Base-by-base conservation (phyloP, 495 filamentous ascomycete genomes). In the Bacidia gigantensis region DNA sequence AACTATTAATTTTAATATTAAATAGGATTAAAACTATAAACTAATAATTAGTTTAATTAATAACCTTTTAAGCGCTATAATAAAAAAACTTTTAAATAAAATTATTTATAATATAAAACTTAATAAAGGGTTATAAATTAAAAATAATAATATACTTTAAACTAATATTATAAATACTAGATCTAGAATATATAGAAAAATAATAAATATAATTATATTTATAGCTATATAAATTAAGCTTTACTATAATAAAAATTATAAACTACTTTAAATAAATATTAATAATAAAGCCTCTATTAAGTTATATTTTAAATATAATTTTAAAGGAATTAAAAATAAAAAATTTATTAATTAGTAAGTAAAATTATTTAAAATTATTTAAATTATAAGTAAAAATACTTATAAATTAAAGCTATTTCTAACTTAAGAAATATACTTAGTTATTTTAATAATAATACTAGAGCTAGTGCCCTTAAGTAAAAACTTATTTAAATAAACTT, bases 171-270 rank as follows among this genome's bases (percentile, higher is more conserved):
- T n/a, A 22, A 20, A 12, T 25, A 20, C 5, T 3, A 25, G 50
- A 42, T n/a, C n/a, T n/a, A n/a, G 12, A 24, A 14, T 50, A 7
- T 20, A 50, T 50, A 23, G 26, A 50, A 17, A 55, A 7, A 11
- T 26, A 42, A 26, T 18, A 55, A 44, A 55, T 44, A 50, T n/a
- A 43, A 11, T 22, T n/a, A 3, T 3, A 39, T 18, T 48, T 48
- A 26, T 11, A 25, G 25, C 11, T 9, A 25, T 25, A 22, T 1
- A 21, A 9, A 22, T 29, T 21, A 23, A 21, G 17, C 44, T 42
- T 41, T 44, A 43, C 41, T 49, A 46, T 26, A n/a, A 53, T 25
- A 23, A 23, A 25, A 23, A 48, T 5, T 48, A 25, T 24, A 5
- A 23, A n/a, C 46, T 48, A 23, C 21, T 25, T 44, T 9, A 9